A percentile compares a stretch with the other conserved stretches of the same genome.
Conservation (phyloP, 2,329 filamentous ascomycete species). For the Alternaria conjuncta region DNA sequence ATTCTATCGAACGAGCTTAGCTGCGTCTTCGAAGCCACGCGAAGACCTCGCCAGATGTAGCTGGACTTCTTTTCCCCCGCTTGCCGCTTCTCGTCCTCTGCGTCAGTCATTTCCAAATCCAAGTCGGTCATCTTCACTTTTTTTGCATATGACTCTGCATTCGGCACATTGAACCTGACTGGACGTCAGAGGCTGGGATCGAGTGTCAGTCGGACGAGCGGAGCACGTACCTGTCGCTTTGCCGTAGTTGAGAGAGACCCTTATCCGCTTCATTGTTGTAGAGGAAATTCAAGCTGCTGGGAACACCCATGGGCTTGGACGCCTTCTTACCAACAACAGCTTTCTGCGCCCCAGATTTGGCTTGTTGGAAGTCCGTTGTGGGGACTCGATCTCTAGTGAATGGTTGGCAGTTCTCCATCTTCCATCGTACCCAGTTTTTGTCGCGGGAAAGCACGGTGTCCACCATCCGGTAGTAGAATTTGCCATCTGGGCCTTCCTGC, state of each 20-base stretch:
- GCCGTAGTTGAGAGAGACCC: constrained; percentile 73
- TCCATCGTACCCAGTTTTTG: constrained; percentile 99
- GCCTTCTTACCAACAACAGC: constrained; percentile 72
- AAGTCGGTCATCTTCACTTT: constrained; percentile 82
- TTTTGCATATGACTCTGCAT: constrained; percentile 71
- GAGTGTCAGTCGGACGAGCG: constrained; percentile 30
- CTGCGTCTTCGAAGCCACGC: constrained; percentile 76
- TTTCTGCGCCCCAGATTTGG: constrained; percentile 70
- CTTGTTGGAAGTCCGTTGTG: constrained; percentile 70
- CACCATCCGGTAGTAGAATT: constrained; percentile 95
- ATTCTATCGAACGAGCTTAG: constrained; percentile 85
- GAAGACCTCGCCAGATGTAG: constrained; percentile 87
- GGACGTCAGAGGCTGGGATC: constrained; percentile 31
- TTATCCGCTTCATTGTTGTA: constrained; percentile 67
- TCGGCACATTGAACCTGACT: constrained; percentile 70
- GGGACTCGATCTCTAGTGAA: constrained; percentile 80
- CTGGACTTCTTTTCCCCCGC: constrained; percentile 78
- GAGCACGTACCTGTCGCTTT: constrained; percentile 58
- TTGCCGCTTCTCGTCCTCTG: constrained; percentile 64
- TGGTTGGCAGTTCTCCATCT: constrained; percentile 87
- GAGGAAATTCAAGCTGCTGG: constrained; percentile 66
- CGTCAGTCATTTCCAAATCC: constrained; percentile 81
- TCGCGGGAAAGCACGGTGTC: constrained; percentile 94
- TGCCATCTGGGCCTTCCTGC: constrained; percentile 78
- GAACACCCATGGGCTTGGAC: constrained; percentile 58